phyloP scores from a whole-genome alignment of 2,329 filamentous ascomycete species.

The Verticillium tricorpus region DNA sequence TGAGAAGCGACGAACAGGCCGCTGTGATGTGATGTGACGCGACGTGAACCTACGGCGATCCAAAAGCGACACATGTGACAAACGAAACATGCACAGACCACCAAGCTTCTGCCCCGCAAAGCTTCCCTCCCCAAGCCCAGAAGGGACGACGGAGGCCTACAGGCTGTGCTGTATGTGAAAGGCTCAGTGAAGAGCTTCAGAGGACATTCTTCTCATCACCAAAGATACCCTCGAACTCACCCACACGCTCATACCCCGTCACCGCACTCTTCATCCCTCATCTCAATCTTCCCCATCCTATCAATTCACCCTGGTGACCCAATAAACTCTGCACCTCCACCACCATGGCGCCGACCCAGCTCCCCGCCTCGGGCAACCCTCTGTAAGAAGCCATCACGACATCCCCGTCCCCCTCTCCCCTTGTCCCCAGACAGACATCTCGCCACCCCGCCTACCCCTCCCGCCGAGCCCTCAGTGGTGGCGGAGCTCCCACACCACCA shows the following conservation, averaged over 20 bases:
- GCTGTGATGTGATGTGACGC: no score
- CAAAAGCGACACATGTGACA: no score
- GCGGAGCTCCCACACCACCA: slow-evolving; percentile 1
- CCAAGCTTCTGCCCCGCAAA: background rate
- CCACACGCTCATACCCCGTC: background rate
- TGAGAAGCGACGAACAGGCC: no score
- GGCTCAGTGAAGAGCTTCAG: background rate
- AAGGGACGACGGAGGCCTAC: no score
- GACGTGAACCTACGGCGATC: no score
- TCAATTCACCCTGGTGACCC: background rate
- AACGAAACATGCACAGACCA: background rate
- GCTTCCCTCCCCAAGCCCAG: background rate
- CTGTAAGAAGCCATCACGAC: slow-evolving; percentile 28
- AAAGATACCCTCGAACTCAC: background rate
- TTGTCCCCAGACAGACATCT: background rate
- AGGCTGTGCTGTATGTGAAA: background rate
- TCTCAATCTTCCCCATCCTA: background rate
- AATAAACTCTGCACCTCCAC: background rate
- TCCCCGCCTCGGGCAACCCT: slow-evolving; percentile 42
- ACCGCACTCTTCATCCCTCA: background rate
- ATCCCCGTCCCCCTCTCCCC: background rate
- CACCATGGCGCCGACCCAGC: slow-evolving; percentile 38
- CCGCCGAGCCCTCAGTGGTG: background rate
- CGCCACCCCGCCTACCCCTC: background rate
- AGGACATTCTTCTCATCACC: background rate